Percentiles rank a stretch among this genome's conserved stretches.
Conservation (phyloP, 2,329 filamentous ascomycete genomes). For the Aureobasidium sp. region DNA sequence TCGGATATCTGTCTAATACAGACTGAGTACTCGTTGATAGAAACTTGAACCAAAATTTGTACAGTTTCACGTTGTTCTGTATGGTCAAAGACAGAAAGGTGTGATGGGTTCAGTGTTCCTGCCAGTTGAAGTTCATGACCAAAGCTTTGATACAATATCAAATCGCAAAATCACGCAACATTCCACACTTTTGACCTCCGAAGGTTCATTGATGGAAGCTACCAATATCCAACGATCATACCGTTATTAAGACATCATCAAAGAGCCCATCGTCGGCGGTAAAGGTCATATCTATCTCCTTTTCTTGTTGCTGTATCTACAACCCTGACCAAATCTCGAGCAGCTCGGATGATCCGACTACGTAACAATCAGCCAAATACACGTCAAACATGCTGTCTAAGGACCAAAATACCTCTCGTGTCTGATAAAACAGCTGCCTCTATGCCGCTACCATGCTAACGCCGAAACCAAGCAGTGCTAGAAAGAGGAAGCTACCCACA, state of each 20-base stretch:
- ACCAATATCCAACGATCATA: no score
- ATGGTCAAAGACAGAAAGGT: neutral
- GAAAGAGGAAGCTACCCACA: neutral
- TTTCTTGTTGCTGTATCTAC: neutral
- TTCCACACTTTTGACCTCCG: neutral
- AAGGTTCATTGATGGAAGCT: neutral
- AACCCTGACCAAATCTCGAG: neutral
- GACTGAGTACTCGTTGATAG: no score
- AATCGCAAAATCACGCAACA: neutral
- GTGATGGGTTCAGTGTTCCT: fast-evolving
- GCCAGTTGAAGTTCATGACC: neutral
- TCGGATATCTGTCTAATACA: no score
- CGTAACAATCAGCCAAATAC: neutral
- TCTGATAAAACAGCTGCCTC: neutral
- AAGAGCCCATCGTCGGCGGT: no score
- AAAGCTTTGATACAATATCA: neutral
- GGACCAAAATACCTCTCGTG: neutral
- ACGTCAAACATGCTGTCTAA: neutral
- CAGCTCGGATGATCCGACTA: neutral
- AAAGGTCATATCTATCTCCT: neutral
- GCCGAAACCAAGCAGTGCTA: neutral
- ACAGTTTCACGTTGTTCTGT: no score
- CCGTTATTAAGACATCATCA: no score
- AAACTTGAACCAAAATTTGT: no score
- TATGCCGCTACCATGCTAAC: neutral